These are phyloP conservation scores for Typha latifolia DNA, from an alignment of 176 grass and related monocot species.

Conservation along the genomic window DNA sequence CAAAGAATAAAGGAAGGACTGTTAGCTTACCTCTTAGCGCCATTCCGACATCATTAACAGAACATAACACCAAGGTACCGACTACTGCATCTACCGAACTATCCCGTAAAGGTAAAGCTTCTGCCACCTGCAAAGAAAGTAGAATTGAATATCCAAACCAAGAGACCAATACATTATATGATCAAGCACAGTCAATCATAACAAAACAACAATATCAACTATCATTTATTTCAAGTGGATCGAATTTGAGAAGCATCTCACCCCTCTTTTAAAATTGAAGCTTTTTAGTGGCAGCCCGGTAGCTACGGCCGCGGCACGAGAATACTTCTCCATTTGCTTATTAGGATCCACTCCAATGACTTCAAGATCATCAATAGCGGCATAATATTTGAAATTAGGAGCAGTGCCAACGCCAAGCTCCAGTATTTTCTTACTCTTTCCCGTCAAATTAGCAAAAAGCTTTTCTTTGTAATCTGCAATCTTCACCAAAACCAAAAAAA, in stretches of 20 bases:
- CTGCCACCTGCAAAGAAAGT: conserved; percentile 50
- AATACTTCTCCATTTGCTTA: conserved; percentile 82
- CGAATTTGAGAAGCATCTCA: conserved; percentile 8
- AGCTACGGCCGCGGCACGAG: conserved; percentile 38
- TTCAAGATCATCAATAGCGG: conserved; percentile 15
- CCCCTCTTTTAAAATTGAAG: conserved; percentile 71
- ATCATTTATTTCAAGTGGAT: too few relatives aligned
- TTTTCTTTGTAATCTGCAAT: conserved; percentile 64
- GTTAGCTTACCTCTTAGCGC: conserved; percentile 47
- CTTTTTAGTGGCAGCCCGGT: conserved; percentile 43
- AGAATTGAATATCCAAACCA: background rate
- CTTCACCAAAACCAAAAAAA: conserved; percentile 19
- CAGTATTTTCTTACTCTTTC: conserved; percentile 37
- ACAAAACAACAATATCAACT: too few relatives aligned
- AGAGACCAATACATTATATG: background rate
- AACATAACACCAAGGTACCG: conserved; percentile 78
- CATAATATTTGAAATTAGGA: conserved; percentile 83
- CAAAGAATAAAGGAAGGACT: background rate
- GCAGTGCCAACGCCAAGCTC: conserved; percentile 79
- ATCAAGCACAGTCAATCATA: background rate
- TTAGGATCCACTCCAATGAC: conserved; percentile 77
- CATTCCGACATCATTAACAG: conserved; percentile 38
- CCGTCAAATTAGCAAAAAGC: conserved; percentile 47
- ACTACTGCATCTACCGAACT: conserved; percentile 75
- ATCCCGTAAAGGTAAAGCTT: conserved; percentile 58